Base-by-base conservation (phyloP, 2,329 filamentous ascomycete species). In the Coniosporium tulheliwenetii region DNA sequence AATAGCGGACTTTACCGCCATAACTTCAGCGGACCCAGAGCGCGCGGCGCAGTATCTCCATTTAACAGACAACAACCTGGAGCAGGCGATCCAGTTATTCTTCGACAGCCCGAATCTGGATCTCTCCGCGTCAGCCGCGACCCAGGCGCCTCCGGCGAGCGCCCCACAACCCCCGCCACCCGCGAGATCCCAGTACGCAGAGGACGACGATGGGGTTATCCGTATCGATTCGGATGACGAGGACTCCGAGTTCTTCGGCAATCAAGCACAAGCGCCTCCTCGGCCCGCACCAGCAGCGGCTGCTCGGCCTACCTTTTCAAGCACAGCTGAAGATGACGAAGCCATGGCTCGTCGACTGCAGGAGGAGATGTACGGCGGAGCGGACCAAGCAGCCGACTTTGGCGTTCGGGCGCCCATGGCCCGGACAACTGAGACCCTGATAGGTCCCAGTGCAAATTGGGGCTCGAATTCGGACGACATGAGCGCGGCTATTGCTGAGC, bases 261-360 rank as follows among this genome's bases (percentile, higher is more conserved):
- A 33, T 10, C 19, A 26, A 26, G 19, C 19, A 26, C 19, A 26
- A 30, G 61, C 59, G 4, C 75, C 71, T 12, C 67, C 77, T 5
- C 37, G n/a, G 26, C n/a, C 15, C 9, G 15, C 9, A 39, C 37
- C 16, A 30, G 16, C 29, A 10, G 30, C 37, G 8, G 37, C 16
- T 31, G 12, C 16, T 12, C 37, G 3, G 26, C 15, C 15, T 12
- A 15, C 30, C 10, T 12, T 12, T 13, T 13, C 10, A 10, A 10
- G 13, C 10, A 10, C 32, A 10, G 32, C 52, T 40, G 87, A 95
- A 47, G 86, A 94, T 52, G 91, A 98, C 53, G 87, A 85, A 40
- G 87, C 84, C 36, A 89, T 96, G 78, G 91, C 91, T 5, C 77
- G 87, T 58, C 76, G 84, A 43, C 61, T 98, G 44, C 91, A 98